Percentiles rank a stretch among this genome's conserved stretches.
Conservation (phyloP, 345 rosid genomes). For the Hirschfeldia incana region DNA sequence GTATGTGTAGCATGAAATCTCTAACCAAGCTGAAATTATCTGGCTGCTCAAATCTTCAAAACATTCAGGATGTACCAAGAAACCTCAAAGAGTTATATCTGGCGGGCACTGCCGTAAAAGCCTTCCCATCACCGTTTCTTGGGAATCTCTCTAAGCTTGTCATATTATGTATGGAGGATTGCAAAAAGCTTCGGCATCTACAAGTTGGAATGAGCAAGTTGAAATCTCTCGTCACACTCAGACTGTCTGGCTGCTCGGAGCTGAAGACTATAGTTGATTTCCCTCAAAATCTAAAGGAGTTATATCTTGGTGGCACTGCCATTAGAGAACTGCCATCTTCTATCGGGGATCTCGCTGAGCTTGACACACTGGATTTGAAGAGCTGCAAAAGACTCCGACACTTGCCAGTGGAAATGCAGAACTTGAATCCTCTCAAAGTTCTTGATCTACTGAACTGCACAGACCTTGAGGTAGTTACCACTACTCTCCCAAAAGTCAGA, state of each 20-base stretch:
- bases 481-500: neutral
- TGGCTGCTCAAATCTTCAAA: slow-evolving; percentile 5
- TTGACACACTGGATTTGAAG: slow-evolving; percentile 4
- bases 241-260: neutral
- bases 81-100: slow-evolving; percentile 2
- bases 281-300: slow-evolving; percentile 1
- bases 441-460: slow-evolving; percentile 22
- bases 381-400: neutral
- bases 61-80: neutral
- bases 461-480: neutral
- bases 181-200: neutral
- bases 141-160: neutral
- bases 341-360: neutral
- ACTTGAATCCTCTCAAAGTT: slow-evolving; percentile 17
- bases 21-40: slow-evolving; percentile 4
- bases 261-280: neutral
- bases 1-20: slow-evolving; percentile 17
- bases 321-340: neutral
- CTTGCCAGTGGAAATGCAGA: neutral
- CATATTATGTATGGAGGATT: neutral
- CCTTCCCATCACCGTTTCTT: neutral
- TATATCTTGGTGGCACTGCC: slow-evolving; percentile 16
- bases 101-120: neutral
- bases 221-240: neutral
- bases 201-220: neutral